Base-by-base conservation (phyloP, 2,329 filamentous ascomycete genomes). In the Xylariaceae sp. region DNA sequence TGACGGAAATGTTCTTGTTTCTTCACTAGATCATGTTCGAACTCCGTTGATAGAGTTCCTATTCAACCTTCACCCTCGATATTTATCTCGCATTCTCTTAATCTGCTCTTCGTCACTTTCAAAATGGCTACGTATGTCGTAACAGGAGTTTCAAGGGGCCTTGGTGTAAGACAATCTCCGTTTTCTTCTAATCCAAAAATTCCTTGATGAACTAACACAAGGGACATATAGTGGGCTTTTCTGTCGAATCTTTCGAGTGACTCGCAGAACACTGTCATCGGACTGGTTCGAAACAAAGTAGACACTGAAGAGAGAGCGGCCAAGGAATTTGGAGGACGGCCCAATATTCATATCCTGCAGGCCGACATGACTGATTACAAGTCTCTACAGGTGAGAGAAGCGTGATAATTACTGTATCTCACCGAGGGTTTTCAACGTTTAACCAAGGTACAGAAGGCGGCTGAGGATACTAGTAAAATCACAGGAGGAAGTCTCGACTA, bases 401-500 rank as follows among this genome's bases (percentile, higher is more conserved):
- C 27, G 5, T 16, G 4, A 32, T 16, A 4, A 8, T 8, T 32
- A 16, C 27, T 32, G 27, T 4, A 8, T 4, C 16, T 32, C 4
- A 8, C 16, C 16, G 27, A 3, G 27, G 7, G 4, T 4, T 32
- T 14, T 29, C 25, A 32, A n/a, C n/a, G n/a, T 32, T 4, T 16
- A 32, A 16, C 12, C 25, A 29, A 8, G 25, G 16, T 32, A 16
- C 27, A 62, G 55, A 52, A 54, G 50, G 56, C 62, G 2, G 57
- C 48, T 3, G 51, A 56, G 16, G 49, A 55, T 10, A 49, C 58
- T 4, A 49, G 64, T 12, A 55, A 58, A n/a, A 64, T 67, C n/a
- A 66, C 65, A 0, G 62, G 63, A 3, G 66, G 67, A 11, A 57
- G 60, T 39, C 49, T 80, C 5, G 77, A 80, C 57, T 74, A 74